phyloP scores from a whole-genome alignment of 768 basidiomycete species.

The Termitomyces sp. region DNA sequence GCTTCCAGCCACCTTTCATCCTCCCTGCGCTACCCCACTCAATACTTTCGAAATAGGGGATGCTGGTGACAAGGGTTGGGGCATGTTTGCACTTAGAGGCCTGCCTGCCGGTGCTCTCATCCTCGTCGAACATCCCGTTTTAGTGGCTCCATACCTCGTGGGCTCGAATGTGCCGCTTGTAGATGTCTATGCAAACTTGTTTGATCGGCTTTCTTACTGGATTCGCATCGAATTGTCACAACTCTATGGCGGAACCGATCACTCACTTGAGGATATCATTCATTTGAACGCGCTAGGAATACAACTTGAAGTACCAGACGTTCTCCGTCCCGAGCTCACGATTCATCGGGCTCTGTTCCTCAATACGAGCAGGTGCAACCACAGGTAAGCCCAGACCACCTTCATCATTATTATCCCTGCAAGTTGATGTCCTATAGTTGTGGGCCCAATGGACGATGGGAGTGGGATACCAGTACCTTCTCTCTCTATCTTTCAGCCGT shows the following conservation, averaged over 20 bases:
- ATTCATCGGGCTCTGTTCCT: constrained; percentile 31
- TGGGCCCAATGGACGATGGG: constrained; percentile 30
- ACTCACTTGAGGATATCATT: constrained; percentile 21
- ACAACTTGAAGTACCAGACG: constrained; percentile 20
- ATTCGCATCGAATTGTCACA: constrained; percentile 19
- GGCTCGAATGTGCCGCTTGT: constrained; percentile 20
- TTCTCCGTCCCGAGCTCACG: constrained; percentile 17
- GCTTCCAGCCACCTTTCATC: constrained; percentile 16
- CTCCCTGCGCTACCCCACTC: not conserved
- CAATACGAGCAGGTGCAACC: constrained; percentile 30
- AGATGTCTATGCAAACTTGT: constrained; percentile 26
- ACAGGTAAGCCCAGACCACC: constrained; percentile 27
- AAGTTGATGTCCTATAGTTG: constrained; percentile 21
- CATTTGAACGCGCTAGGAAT: constrained; percentile 28
- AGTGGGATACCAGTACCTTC: constrained; percentile 28
- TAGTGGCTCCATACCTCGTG: constrained; percentile 31
- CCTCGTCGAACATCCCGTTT: constrained; percentile 31
- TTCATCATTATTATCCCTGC: not conserved
- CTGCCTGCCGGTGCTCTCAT: constrained; percentile 29
- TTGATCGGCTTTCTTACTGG: constrained; percentile 19
- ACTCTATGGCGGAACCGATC: constrained; percentile 5
- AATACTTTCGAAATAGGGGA: constrained; percentile 16
- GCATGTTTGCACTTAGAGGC: constrained; percentile 28
- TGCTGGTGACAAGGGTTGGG: constrained; percentile 27
- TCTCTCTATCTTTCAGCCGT: constrained; percentile 27